Base-by-base conservation (phyloP, 2,329 filamentous ascomycete genomes). In the Phaeosphaeriaceae sp. region DNA sequence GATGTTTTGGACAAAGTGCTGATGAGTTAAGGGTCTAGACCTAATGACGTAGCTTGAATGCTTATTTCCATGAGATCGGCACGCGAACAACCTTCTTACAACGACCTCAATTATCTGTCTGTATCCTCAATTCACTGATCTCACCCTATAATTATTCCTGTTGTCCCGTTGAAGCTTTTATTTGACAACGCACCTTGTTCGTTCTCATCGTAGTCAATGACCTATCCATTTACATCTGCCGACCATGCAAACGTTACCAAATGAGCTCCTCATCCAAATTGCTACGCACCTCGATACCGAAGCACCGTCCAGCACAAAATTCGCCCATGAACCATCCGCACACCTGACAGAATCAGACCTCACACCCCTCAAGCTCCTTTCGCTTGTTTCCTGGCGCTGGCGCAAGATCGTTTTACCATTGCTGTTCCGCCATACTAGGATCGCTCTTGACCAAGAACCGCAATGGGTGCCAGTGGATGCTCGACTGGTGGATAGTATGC, bases 181-280 rank as follows among this genome's bases (percentile, higher is more conserved):
- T 3, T 7, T 36, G 31, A 13, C 7, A 36, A 11, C 31, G 9
- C 13, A 11, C 11, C 13, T 11, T 31, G 25, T 5, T 7, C 31
- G 13, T 27, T 9, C 25, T 9, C 31, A 36, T 36, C 13, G 6
- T 15, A 31, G 31, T 19, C 31, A 4, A 58, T 58, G 49, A 40
- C 41, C 2, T 33, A 36, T 19, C 9, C 13, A n/a, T 24, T 49
- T 13, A 10, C 24, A 22, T n/a, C 31, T 21, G 4, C 11, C 22
- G 20, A 52, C 21, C 36, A 72, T 77, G 63, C 59, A 73, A 40
- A 54, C 61, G 1, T 68, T 79, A 2, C 75, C 76, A 22, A 74
- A 75, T 52, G 76, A 79, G 57, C 62, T 79, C 1, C 56, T 75
- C 1, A 63, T 75, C n/a, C 69, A 76, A 17, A 74, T 79, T 33